Evolutionary conservation across 805 yeast species (phyloP), one percentile per base, ranked within the genome.

Genomic region (Candida verbasci): DNA sequence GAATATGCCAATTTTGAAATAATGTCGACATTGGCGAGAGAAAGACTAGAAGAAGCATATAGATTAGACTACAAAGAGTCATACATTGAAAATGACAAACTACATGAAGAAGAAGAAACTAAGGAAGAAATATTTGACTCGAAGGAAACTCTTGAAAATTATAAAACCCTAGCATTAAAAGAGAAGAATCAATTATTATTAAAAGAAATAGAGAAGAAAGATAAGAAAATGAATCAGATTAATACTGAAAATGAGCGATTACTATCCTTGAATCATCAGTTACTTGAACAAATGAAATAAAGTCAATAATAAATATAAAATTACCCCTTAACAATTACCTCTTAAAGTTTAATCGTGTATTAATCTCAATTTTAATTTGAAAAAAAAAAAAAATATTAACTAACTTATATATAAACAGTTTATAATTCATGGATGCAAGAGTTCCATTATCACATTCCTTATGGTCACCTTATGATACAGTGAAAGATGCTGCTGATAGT

Each of bases 381-480:
- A n/a, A n/a, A n/a, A n/a, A n/a, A n/a, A n/a, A n/a, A n/a, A n/a
- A n/a, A n/a, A n/a, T n/a, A n/a, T n/a, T n/a, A n/a, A n/a, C n/a
- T n/a, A n/a, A n/a, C n/a, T n/a, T n/a, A n/a, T n/a, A n/a, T n/a
- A n/a, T n/a, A n/a, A n/a, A n/a, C n/a, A n/a, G n/a, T n/a, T n/a
- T n/a, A n/a, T n/a, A n/a, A n/a, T n/a, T n/a, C n/a, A 61, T 61
- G 67, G 65, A 61, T 26, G 48, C 65, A 4, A 72, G 73, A 45
- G 62, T 78, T 23, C 85, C 86, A 6, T 63, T 76, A 23, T 87
- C 96, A 1, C 94, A 87, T 58, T 86, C 97, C 1, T 71, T 93
- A 41, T 91, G 97, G 98, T 89, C 97, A 8, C 97, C 97, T 6
- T 81, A 85, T 41, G 97, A 93, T 58, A 93, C 99, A 0, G 96